phyloP scores from a whole-genome alignment of 1,139 yeast genomes.

The Yamadazyma diddensiae region DNA sequence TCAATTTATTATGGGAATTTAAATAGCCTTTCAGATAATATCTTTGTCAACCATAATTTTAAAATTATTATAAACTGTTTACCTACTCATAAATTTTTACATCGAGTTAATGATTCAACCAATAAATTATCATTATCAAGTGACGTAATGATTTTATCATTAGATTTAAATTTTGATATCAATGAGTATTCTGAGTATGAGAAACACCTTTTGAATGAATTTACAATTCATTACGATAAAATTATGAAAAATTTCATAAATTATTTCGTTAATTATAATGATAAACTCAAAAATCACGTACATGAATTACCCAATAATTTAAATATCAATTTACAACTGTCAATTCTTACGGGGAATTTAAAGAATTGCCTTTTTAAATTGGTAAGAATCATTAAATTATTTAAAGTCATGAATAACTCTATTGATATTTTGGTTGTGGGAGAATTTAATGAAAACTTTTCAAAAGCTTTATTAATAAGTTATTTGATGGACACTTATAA shows the following conservation, averaged over 20 bases:
- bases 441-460: constrained; percentile 30
- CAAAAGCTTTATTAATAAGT: constrained; percentile 36
- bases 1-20: constrained; percentile 13
- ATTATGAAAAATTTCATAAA: constrained; percentile 39
- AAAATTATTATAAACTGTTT: constrained; percentile 44
- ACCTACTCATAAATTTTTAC: constrained; percentile 30
- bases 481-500: constrained; percentile 44
- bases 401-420: constrained; percentile 31
- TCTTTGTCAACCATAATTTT: constrained; percentile 26
- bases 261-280: constrained; percentile 36
- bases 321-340: constrained; percentile 28
- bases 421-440: constrained; percentile 38
- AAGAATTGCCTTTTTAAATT: constrained; percentile 38
- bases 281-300: constrained; percentile 24
- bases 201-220: constrained; percentile 21
- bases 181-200: constrained; percentile 19
- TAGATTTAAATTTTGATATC: constrained; percentile 35
- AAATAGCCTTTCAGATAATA: constrained; percentile 8
- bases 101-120: constrained; percentile 17
- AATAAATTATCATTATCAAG: constrained; percentile 27
- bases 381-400: constrained; percentile 35
- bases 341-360: constrained; percentile 40
- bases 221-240: constrained; percentile 28
- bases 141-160: constrained; percentile 37
- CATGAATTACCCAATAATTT: constrained; percentile 30